Evolutionary conservation across 2,329 filamentous ascomycete genomes (phyloP).

Genomic region (Acrodontium crateriforme): DNA sequence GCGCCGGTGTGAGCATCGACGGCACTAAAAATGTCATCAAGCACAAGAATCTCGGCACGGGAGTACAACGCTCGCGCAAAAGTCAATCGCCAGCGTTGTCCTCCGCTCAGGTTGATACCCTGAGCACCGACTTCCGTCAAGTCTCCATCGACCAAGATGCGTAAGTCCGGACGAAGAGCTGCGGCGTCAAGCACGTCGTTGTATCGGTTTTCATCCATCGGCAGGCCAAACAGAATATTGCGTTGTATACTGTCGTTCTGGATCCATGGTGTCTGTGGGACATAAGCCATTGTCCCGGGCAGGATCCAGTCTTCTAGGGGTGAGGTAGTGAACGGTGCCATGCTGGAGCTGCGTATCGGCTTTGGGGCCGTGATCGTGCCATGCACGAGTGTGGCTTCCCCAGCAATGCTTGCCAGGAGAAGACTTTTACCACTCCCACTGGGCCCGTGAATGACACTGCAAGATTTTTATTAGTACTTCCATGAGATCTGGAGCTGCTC

Average conservation of each 20-base stretch:
- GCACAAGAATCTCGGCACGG: slow-evolving; percentile 41
- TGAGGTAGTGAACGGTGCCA: too few relatives aligned
- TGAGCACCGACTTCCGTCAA: slow-evolving; percentile 83
- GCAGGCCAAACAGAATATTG: slow-evolving; percentile 77
- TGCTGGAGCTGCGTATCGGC: slow-evolving; percentile 24
- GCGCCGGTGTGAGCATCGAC: slow-evolving; percentile 42
- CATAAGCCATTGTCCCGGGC: slow-evolving; percentile 3
- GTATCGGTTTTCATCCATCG: slow-evolving; percentile 57
- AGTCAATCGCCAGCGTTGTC: slow-evolving; percentile 81
- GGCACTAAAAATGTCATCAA: slow-evolving; percentile 44
- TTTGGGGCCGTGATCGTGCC: background rate
- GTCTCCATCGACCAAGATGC: slow-evolving; percentile 74
- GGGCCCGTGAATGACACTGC: background rate
- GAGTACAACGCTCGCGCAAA: slow-evolving; percentile 65
- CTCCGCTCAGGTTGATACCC: slow-evolving; percentile 80
- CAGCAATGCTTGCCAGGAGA: background rate
- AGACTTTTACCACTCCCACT: background rate
- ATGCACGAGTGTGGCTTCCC: background rate
- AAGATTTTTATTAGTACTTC: background rate
- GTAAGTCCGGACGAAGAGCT: slow-evolving; percentile 50
- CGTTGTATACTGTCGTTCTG: slow-evolving; percentile 71
- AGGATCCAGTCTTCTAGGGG: too few relatives aligned
- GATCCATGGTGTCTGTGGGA: slow-evolving; percentile 74
- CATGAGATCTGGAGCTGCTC: too few relatives aligned
- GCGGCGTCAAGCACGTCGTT: slow-evolving; percentile 39